These are phyloP conservation scores for Pelargonium myrrhifolium DNA, from an alignment of 441 rosid species.

Conservation along the genomic window DNA sequence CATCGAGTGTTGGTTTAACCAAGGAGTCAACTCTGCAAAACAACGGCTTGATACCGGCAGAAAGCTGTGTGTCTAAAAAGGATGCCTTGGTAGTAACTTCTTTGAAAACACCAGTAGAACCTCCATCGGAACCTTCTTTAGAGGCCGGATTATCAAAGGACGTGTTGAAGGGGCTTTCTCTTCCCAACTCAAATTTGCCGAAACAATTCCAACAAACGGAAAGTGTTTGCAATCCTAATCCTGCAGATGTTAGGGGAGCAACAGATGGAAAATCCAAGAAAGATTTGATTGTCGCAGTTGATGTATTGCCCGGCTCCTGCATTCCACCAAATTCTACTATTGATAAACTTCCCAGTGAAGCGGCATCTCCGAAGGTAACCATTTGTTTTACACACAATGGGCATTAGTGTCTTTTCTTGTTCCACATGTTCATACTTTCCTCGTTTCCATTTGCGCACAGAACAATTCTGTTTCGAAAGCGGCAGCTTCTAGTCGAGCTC, in stretches of 20 bases:
- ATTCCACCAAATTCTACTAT: not conserved
- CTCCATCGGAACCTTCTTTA: not conserved
- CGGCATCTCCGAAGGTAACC: constrained; percentile 15
- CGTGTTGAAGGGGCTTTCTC: not conserved
- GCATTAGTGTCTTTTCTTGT: not conserved
- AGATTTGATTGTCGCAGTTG: constrained; percentile 8
- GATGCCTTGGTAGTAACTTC: not conserved
- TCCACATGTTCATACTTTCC: not conserved
- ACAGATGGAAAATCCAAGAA: not conserved
- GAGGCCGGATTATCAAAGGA: not conserved
- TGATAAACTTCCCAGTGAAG: not conserved
- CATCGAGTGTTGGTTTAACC: not conserved
- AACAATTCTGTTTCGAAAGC: constrained; percentile 1
- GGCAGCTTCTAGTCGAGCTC: not conserved
- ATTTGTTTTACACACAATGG: not conserved
- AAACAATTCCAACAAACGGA: not conserved
- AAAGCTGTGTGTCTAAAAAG: not conserved
- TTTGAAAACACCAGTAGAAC: not conserved
- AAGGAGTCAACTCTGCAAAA: constrained; percentile 6
- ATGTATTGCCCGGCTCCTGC: not conserved
- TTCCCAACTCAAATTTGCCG: not conserved
- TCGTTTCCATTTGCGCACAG: constrained; percentile 2
- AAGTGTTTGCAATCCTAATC: not conserved
- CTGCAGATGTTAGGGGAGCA: not conserved
- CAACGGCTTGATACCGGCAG: not conserved